phyloP scores from a whole-genome alignment of 345 rosid genomes.

The Eucalyptus sp. region DNA sequence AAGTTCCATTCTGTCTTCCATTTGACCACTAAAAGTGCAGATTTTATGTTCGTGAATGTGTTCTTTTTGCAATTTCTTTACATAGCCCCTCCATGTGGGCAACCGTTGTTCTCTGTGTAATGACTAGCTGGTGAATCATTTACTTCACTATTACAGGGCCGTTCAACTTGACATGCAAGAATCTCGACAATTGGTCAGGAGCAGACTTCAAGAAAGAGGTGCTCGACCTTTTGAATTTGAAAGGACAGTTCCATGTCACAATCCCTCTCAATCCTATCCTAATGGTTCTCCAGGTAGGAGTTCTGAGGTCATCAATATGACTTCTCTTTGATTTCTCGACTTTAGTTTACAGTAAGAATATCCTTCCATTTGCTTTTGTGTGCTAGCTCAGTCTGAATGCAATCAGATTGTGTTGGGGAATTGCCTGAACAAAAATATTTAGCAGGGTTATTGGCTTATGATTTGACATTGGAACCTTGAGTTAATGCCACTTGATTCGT shows the following conservation, averaged over 20 bases:
- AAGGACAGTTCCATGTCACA: slow-evolving; percentile 44
- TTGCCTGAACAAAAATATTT: not conserved
- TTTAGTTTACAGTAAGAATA: not conserved
- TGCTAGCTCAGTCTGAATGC: not conserved
- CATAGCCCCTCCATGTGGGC: not conserved
- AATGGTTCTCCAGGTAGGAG: slow-evolving; percentile 22
- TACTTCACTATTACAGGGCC: slow-evolving; percentile 15
- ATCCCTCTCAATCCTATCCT: slow-evolving; percentile 26
- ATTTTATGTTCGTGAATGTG: slow-evolving; percentile 38
- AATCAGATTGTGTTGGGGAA: not conserved
- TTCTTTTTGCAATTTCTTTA: not conserved
- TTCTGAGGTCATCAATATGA: not conserved
- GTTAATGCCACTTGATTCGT: not conserved
- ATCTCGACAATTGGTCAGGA: slow-evolving; percentile 56
- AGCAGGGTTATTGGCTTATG: not conserved
- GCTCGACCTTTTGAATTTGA: slow-evolving; percentile 67
- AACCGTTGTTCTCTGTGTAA: not conserved
- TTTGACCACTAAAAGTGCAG: slow-evolving; percentile 25
- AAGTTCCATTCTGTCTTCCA: slow-evolving; percentile 64
- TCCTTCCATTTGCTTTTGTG: not conserved
- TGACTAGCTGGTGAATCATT: not conserved
- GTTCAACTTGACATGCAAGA: slow-evolving; percentile 38
- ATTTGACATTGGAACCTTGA: not conserved
- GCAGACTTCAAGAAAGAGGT: slow-evolving; percentile 50
- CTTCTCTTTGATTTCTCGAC: not conserved